Evolutionary conservation across 2,329 filamentous ascomycete genomes (phyloP), one percentile per base, ranked within the genome.

Genomic region (Xylaria sp.): DNA sequence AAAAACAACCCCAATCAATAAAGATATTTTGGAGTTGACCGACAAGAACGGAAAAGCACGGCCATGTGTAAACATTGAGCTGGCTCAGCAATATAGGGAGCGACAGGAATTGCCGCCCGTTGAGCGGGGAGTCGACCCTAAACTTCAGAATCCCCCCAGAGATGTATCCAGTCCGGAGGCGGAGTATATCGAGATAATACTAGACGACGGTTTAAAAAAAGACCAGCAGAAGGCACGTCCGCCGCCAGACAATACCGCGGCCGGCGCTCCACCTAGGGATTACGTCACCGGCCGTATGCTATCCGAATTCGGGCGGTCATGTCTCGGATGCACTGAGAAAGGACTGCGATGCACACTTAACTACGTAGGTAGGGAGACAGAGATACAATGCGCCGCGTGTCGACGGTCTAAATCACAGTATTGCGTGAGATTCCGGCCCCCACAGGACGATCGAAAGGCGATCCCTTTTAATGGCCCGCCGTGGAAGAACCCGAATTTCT

Each of bases 401-500:
- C 57, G 54, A 17, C 61, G 71, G 11, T 64, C 66, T 0, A 44
- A 35, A 1, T 21, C 41, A 21, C 35, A 33, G 29, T 60, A 67
- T 29, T 72, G 71, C 46, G 49, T 72, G 13, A 63, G 70, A 2
- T 62, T 66, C 38, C 51, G 38, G 5, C 44, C 53, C 1, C 13
- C 19, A 1, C 21, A 6, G 3, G 25, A 19, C 6, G 9, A 29
- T 4, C 23, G 37, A 6, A 21, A 10, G 11, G 44, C 8, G 2
- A 17, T 62, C 3, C 52, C 48, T 1, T 58, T 41, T 25, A 13
- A 23, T 9, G 70, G 71, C 10, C 66, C 63, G 11, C 63, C 63
- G 4, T 72, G 70, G 71, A 49, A 63, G 13, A 65, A 68, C 38
- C 70, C 68, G 15, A 69, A 70, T 41, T 72, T 58, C 58, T 52